Conservation (phyloP, 192 early-diverging fungal genomes). For the Oehlia diaphana region DNA sequence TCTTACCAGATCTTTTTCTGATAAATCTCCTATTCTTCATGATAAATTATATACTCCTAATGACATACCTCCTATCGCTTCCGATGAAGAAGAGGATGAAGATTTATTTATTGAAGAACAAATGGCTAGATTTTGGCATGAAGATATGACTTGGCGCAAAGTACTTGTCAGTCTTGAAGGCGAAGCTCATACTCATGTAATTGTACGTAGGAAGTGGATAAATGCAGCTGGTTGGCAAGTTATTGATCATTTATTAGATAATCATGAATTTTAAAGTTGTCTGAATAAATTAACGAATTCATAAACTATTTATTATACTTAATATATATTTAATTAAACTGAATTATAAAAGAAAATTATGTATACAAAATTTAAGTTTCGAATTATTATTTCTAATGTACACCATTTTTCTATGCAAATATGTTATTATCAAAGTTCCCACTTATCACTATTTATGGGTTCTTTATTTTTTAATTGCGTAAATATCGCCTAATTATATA, state of each 20-base stretch:
- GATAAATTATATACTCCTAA: constrained; percentile 26
- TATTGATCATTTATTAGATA: constrained; percentile 39
- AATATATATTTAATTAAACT: too few species aligned
- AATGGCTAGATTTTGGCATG: constrained; percentile 40
- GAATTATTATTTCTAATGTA: background rate
- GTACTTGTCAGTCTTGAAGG: constrained; percentile 43
- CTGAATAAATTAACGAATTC: background rate
- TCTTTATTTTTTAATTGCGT: constrained; percentile 4
- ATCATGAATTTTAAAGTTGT: constrained; percentile 35
- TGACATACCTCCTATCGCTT: background rate
- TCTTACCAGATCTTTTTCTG: constrained; percentile 24
- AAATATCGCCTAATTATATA: background rate
- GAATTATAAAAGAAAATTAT: background rate
- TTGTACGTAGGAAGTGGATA: constrained; percentile 50
- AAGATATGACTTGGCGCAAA: constrained; percentile 49
- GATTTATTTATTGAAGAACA: constrained; percentile 22
- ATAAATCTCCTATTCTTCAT: constrained; percentile 35
- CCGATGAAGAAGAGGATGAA: background rate
- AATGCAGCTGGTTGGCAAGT: constrained; percentile 45
- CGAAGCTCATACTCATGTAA: constrained; percentile 49
- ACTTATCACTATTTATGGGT: background rate
- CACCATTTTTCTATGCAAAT: background rate
- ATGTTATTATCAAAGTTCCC: background rate
- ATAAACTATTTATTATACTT: too few species aligned
- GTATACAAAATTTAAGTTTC: background rate